Evolutionary conservation across 2,329 filamentous ascomycete genomes (phyloP), one percentile per base, ranked within the genome.

Genomic region (Fusarium sp.): DNA sequence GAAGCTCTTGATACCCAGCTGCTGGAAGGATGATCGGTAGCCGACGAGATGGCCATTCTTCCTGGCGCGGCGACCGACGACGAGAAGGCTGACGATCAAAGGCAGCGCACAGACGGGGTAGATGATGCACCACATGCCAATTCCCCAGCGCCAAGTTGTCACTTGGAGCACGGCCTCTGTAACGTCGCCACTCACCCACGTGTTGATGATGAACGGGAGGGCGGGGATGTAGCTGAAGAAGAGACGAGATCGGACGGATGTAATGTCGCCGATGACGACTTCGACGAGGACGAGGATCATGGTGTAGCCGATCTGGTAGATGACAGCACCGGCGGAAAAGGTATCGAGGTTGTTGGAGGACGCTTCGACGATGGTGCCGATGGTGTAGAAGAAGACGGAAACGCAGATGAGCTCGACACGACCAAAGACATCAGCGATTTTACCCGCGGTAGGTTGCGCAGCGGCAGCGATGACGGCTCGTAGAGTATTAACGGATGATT

Each of bases 221-320:
- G 83, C 82, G 2, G 85, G 85, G 57, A 89, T 78, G 67, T 87
- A 89, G 43, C 83, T 87, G 76, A 88, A 89, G 64, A 89, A 77
- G 9, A 89, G 76, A 68, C 87, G 85, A 10, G 84, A 79, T 13
- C 85, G 82, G 7, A 85, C 82, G 2, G 87, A 88, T 2, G 86
- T 88, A 23, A 86, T 79, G 63, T 90, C 87, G 39, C 81, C 86
- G 41, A 89, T 77, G 56, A 90, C 80, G 66, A 89, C 84, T 71
- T 89, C 85, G 19, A 88, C 78, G 2, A 89, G 77, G 11, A 89
- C 75, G 15, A 87, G 77, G 23, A 88, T 77, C 64, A 80, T 80
- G 10, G 87, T 89, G 69, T 87, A 89, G 44, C 87, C 87, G 36
- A 89, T 77, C 77, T 82, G 85, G 71, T 88, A 88, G 33, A 88